Percentiles rank a stretch among this genome's conserved stretches.
phyloP scores from a whole-genome alignment of 164 flowering plant genomes.

The Paratinospora sagittata region DNA sequence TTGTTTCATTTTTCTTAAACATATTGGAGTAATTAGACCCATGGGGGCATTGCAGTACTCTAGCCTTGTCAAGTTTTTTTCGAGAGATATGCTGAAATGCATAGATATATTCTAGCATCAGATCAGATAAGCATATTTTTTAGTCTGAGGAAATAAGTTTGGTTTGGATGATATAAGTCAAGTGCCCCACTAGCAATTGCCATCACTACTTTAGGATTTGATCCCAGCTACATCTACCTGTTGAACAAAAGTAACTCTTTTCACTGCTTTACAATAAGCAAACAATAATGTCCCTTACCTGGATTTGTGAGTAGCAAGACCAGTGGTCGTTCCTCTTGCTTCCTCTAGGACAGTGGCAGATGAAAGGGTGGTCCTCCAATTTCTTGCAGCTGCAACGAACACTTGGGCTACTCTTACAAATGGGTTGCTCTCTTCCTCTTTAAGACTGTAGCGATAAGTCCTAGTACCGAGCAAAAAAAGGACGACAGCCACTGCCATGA shows the following conservation, averaged over 20 bases:
- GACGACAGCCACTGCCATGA: constrained; percentile 10
- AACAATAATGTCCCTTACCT: not conserved
- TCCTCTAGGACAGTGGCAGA: not conserved
- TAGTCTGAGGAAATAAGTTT: no score
- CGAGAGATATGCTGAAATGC: no score
- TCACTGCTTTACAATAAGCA: not conserved
- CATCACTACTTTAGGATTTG: not conserved
- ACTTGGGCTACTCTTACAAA: constrained; percentile 4
- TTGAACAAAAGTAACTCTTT: no score
- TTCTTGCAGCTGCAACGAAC: constrained; percentile 8
- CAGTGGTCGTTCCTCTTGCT: not conserved
- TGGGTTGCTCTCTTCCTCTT: constrained; percentile 9
- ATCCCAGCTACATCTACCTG: no score
- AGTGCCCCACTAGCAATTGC: not conserved
- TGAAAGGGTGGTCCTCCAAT: constrained; percentile 4
- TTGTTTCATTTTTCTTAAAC: no score
- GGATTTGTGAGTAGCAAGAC: constrained; percentile 1
- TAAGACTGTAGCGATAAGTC: constrained; percentile 14
- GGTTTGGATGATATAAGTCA: no score
- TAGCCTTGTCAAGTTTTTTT: no score
- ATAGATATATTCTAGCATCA: no score
- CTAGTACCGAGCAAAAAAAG: constrained; percentile 16
- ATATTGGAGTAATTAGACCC: no score
- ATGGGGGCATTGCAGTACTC: no score
- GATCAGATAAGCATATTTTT: no score